Conservation (phyloP, 305 asterid species). For the Solanum hybrid region DNA sequence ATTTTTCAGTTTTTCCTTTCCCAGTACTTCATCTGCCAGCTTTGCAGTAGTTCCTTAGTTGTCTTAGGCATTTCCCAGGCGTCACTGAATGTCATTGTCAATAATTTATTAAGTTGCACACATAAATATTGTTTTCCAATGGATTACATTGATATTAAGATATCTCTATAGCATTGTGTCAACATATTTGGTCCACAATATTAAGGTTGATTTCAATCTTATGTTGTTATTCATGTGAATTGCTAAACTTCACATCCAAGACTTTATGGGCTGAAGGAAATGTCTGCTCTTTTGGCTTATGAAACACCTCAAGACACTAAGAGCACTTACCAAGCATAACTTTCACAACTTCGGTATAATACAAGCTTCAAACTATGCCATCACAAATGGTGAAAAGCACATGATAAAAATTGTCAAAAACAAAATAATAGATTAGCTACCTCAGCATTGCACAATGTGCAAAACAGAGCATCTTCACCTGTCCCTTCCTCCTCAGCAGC, state of each 20-base stretch:
- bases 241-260: background rate
- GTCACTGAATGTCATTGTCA: background rate
- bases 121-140: background rate
- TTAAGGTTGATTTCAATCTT: background rate
- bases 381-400: background rate
- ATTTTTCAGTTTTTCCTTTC: background rate
- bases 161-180: background rate
- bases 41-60: background rate
- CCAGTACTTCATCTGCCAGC: background rate
- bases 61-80: background rate
- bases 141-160: background rate
- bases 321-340: background rate
- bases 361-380: background rate
- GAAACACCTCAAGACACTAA: background rate
- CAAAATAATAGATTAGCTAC: conserved; percentile 26
- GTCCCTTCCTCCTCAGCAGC: conserved; percentile 54
- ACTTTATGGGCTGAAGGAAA: background rate
- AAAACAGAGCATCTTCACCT: conserved; percentile 88
- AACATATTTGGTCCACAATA: background rate
- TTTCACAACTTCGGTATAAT: background rate
- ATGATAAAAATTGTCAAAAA: background rate
- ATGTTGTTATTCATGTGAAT: background rate
- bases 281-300: background rate
- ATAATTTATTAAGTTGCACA: background rate
- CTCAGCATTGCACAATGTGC: conserved; percentile 97